Evolutionary conservation across 202 grass and related monocot species (phyloP), one percentile per base, ranked within the genome.

Genomic region (Hordeum pubiflorum): DNA sequence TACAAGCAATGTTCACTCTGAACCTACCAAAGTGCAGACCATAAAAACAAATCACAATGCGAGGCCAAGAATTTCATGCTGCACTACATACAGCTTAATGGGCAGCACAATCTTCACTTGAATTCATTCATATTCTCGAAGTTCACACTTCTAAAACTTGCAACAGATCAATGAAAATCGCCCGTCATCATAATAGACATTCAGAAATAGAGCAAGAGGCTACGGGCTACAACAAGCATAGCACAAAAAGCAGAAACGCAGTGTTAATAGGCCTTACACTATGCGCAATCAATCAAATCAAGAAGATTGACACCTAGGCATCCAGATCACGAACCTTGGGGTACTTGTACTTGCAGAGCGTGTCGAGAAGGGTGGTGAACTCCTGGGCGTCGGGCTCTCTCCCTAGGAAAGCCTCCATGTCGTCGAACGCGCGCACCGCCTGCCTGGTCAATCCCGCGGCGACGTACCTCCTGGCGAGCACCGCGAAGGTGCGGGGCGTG

Each of bases 331-430:
- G 21, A 76, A 97, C 95, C 90, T 98, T 98, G 10, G 92, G 88
- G 79, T 94, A 91, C 24, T 93, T 89, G 84, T 98, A 98, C 86
- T 98, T 98, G 88, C 90, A 94, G 41, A 98, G 89, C 38, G 92
- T 94, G 76, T 98, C 90, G 3, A 98, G 86, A 68, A 98, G 58
- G 71, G 89, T 94, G 36, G 89, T 79, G 70, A 98, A 93, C 79
- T 94, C 90, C 46, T 23, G 64, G 34, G 63, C 83, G 52, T 83
- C 56, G 10, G 95, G 88, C 76, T 94, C 95, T 79, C 95, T 92
- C 56, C 92, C 92, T 4, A 98, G 48, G 52, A 98, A 98, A 44
- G 95, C 95, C 74, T 98, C 95, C 95, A 98, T 94, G 73, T 98
- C 92, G 20, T 98, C 92, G 58, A 98, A 98, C 2, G 95, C 68